phyloP scores from a whole-genome alignment of 2,329 filamentous ascomycete species.

The Colletotrichum abscissum region DNA sequence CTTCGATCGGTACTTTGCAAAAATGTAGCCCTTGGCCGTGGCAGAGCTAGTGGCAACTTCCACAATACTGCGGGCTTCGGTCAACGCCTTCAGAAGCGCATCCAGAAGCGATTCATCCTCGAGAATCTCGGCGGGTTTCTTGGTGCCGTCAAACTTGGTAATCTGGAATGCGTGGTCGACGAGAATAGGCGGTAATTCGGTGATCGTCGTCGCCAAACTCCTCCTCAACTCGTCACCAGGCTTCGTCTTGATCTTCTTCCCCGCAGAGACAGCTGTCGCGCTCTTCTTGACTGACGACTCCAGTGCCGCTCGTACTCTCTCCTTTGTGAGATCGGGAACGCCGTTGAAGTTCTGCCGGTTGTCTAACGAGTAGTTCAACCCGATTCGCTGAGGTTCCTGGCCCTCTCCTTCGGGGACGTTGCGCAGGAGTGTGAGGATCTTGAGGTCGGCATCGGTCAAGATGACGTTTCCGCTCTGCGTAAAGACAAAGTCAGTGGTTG shows the following conservation, averaged over 20 bases:
- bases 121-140: constrained; percentile 77
- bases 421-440: constrained; percentile 83
- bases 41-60: constrained; percentile 74
- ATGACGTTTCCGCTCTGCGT: constrained; percentile 86
- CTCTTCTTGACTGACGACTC: constrained; percentile 72
- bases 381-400: constrained; percentile 85
- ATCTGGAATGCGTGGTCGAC: constrained; percentile 85
- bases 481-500: not conserved
- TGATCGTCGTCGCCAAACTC: constrained; percentile 84
- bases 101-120: constrained; percentile 73
- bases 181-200: constrained; percentile 87
- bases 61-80: constrained; percentile 77
- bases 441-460: constrained; percentile 85
- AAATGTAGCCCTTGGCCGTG: constrained; percentile 84
- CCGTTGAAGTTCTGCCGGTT: constrained; percentile 87
- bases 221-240: constrained; percentile 81
- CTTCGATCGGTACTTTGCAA: constrained; percentile 72
- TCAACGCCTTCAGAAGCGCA: constrained; percentile 74
- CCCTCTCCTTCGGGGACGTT: constrained; percentile 83
- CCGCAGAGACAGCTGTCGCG: constrained; percentile 57
- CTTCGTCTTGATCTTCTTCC: constrained; percentile 80
- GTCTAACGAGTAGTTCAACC: constrained; percentile 81
- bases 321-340: constrained; percentile 78
- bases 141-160: constrained; percentile 74
- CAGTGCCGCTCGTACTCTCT: constrained; percentile 77